Conservation (phyloP, 129 eudicot genomes). For the Artemisia argyi region DNA sequence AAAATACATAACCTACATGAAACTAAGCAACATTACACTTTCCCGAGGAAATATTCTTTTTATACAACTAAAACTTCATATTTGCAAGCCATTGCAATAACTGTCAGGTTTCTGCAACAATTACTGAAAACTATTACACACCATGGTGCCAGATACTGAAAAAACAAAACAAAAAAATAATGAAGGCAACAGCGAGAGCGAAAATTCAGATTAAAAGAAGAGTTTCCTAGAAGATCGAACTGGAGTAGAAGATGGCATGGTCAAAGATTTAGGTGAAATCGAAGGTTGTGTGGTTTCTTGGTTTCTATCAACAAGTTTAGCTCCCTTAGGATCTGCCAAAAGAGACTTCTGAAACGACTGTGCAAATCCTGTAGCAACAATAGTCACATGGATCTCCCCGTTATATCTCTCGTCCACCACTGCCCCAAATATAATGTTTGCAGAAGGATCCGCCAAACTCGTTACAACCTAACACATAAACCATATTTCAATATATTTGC, state of each 20-base stretch:
- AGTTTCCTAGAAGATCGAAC: conserved; percentile 56
- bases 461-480: conserved; percentile 73
- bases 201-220: conserved; percentile 45
- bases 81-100: conserved; percentile 5
- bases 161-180: not conserved
- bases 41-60: not conserved
- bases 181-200: not conserved
- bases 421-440: conserved; percentile 96
- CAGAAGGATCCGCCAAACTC: conserved; percentile 93
- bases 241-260: conserved; percentile 42
- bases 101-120: conserved; percentile 6
- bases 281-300: conserved; percentile 40
- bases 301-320: conserved; percentile 56
- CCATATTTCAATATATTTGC: conserved; percentile 2
- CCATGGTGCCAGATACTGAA: not conserved
- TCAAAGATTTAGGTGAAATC: conserved; percentile 36
- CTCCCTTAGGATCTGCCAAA: conserved; percentile 59
- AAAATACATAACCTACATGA: not conserved
- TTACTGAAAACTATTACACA: conserved; percentile 24
- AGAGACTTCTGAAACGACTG: conserved; percentile 89
- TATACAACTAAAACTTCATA: conserved; percentile 1
- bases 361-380: conserved; percentile 93
- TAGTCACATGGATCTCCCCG: conserved; percentile 94
- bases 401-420: conserved; percentile 94
- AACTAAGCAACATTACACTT: not conserved